Evolutionary conservation across 345 rosid genomes (phyloP), one percentile per base, ranked within the genome.

Genomic region (Pugionium cornutum): DNA sequence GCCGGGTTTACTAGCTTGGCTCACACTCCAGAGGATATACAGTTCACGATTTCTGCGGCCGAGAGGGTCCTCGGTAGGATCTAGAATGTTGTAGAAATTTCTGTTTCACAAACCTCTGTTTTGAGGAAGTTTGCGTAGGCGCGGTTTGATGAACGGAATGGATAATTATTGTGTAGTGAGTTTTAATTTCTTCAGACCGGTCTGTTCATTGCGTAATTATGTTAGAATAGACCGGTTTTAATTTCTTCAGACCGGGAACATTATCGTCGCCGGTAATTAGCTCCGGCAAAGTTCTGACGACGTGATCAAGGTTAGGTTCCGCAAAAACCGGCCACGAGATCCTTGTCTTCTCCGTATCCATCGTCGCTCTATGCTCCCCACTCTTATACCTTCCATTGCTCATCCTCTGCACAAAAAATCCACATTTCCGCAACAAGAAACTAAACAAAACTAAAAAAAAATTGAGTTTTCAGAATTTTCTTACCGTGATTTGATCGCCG

Each of bases 1-100:
- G 97, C 96, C 1, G 99, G 97, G 45, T 91, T 95, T 73, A 91
- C 97, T 1, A 83, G 99, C 76, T 76, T 91, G 86, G 95, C 96
- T 7, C 99, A 91, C 81, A 62, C 89, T 32, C 36, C 74, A 1
- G 88, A 84, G 72, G 99, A 89, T 66, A 83, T 94, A 52, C 78
- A 81, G 74, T 65, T 73, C 71, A 95, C 99, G 0, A 77, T 95
- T 51, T 82, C 82, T 1, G 96, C 96, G 2, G 97, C 95, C 0
- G 97, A 87, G 75, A 91, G 72, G 69, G 96, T 88, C 41, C 79
- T 88, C 9, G 77, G 65, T 43, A 74, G 76, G 69, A 88, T 91
- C 61, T 91, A 84, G 81, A 62, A 55, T 11, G 41, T 68, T 68
- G 4, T 42, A 25, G 82, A 52, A 55, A 10, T 6, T 55, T 54